Evolutionary conservation across 2,329 filamentous ascomycete species (phyloP), one percentile per base, ranked within the genome.

Genomic region (Colletotrichum viniferum): DNA sequence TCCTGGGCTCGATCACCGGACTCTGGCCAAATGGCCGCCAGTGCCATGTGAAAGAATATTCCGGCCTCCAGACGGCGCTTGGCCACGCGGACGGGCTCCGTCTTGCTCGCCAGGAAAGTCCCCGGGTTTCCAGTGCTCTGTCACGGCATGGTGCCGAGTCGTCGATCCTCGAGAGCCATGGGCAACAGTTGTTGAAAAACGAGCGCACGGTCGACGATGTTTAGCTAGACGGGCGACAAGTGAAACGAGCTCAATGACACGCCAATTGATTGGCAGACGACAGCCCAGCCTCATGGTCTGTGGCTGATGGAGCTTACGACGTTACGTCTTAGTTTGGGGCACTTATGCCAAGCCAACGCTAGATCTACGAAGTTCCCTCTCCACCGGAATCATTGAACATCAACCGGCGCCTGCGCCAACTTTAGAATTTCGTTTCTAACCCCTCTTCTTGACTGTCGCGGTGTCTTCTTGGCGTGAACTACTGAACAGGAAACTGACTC

Each of bases 381-480:
- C 34, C 26, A 36, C 38, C 63, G 38, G 69, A 52, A 73, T 60
- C 43, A 67, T 24, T 64, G n/a, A 52, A 64, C 63, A 52, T 73
- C 58, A 21, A 36, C 58, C 61, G 43, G 64, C 58, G 69, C 48
- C 26, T 34, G 36, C 56, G 69, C 58, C 43, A 67, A 24, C 21
- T 64, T 60, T 52, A 28, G 38, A 38, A 48, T 52, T 52, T 16
- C 24, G 67, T 34, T 32, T 30, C 24, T 56, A 60, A 71, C 72
- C 69, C 69, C 69, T 73, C 69, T 21, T 75, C 62, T 73, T 68
- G 48, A 58, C 48, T 52, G 73, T 76, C 69, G 63, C 73, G 34
- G 43, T 26, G 30, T 55, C 4, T n/a, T 36, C 43, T 73, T 75
- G 73, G 73, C 69, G 34, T 36, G 14, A 30, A 62, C 36, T 38